Evolutionary conservation across 495 filamentous ascomycete species (phyloP), one percentile per base, ranked within the genome.

Genomic region (Alectoria sarmentosa): DNA sequence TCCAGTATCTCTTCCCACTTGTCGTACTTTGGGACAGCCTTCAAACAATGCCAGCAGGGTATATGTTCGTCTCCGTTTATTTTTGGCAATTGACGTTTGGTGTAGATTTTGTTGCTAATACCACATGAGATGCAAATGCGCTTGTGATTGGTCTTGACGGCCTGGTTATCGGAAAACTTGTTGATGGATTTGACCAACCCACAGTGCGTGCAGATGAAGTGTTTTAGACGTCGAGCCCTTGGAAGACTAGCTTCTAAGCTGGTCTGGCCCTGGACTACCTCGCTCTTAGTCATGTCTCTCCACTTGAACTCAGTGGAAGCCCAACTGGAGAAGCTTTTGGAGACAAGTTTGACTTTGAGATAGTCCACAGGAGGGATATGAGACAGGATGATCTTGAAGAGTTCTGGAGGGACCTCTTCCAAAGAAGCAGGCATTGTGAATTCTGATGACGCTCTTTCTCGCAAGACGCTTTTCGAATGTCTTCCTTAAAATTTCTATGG

Each of bases 41-140:
- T 34, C 30, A 1, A 34, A 34, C 52, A 55, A 9, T 21, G 52
- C 52, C 52, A 55, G 30, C 52, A 55, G 30, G 52, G 52, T 34
- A 34, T 55, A 21, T 34, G 15, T 55, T 9, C 28, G 15, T 32
- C 52, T 55, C 52, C 52, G 34, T 55, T 55, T 6, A 55, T 11
- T 10, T 32, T 55, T 0, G 52, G 52, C 30, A 55, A 3, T 8
- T 13, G 14, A 11, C 21, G 3, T 36, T 21, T 55, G 17, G 52
- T 55, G 52, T 55, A 55, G 10, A 21, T 10, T 0, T 21, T 55
- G 1, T 21, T 0, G 28, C 28, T n/a, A 30, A 55, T 55, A 6
- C 52, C 52, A n/a, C 52, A 55, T 34, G 52, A 55, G 28, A 55
- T 55, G 30, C 52, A 55, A 6, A 55, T 32, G 17, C 52, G 52